phyloP scores from a whole-genome alignment of 2,329 filamentous ascomycete species.

The Periconia digitata region DNA sequence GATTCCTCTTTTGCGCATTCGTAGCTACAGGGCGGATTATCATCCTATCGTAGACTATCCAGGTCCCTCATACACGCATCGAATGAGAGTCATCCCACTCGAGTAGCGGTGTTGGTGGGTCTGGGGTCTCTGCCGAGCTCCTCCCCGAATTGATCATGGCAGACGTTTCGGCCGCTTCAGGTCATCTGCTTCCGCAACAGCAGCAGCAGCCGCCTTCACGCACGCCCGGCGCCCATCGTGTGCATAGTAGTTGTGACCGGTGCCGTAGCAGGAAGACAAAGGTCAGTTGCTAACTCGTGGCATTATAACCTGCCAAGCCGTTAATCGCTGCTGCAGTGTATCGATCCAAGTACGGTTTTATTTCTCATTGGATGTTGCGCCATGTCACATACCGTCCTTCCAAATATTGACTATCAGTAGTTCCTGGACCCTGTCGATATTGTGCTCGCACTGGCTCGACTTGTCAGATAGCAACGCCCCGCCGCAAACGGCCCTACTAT shows the following conservation, averaged over 20 bases:
- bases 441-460: constrained; percentile 39
- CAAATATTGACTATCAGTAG: constrained; percentile 26
- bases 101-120: constrained; percentile 2
- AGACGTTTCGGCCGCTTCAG: constrained; percentile 26
- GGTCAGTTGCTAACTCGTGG: constrained; percentile 21
- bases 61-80: constrained; percentile 15
- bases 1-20: constrained; percentile 8
- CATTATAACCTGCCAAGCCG: constrained; percentile 20
- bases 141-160: constrained; percentile 22
- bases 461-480: constrained; percentile 39
- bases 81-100: constrained; percentile 20
- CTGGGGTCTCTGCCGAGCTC: not conserved
- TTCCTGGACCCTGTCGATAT: constrained; percentile 42
- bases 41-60: constrained; percentile 14
- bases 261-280: constrained; percentile 43
- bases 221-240: constrained; percentile 30
- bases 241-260: constrained; percentile 42
- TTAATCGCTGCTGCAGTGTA: constrained; percentile 35
- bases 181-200: constrained; percentile 2
- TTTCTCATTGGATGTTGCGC: constrained; percentile 2
- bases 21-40: constrained; percentile 8
- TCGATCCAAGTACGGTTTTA: constrained; percentile 38
- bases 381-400: constrained; percentile 7
- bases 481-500: constrained; percentile 41
- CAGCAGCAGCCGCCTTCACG: constrained; percentile 10